A percentile compares a stretch with the other conserved stretches of the same genome.
phyloP scores from a whole-genome alignment of 805 yeast genomes.

The Hanseniaspora occidentalis region DNA sequence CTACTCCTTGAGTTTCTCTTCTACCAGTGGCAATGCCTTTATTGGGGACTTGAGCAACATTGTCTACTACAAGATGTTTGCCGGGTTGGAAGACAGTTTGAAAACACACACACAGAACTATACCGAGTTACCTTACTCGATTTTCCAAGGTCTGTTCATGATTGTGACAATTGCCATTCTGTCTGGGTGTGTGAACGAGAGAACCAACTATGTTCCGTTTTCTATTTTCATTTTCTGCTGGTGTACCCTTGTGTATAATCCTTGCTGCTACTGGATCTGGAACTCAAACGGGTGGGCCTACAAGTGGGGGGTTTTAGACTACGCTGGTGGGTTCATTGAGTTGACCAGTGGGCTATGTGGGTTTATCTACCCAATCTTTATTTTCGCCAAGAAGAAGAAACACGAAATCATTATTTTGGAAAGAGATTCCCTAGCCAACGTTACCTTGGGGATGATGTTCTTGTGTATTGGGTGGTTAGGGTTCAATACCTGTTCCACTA shows the following conservation, averaged over 20 bases:
- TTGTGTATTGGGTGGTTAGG: conserved; percentile 96
- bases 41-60: conserved; percentile 76
- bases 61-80: conserved; percentile 36
- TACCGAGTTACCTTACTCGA: conserved; percentile 78
- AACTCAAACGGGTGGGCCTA: conserved; percentile 87
- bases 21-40: conserved; percentile 68
- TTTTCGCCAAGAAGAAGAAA: conserved; percentile 55
- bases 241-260: conserved; percentile 89
- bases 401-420: background rate
- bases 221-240: conserved; percentile 73
- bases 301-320: conserved; percentile 85
- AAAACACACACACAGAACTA: conserved; percentile 23
- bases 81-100: conserved; percentile 19
- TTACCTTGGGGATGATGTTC: conserved; percentile 75
- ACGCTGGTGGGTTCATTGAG: conserved; percentile 97
- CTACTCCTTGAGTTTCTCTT: conserved; percentile 79
- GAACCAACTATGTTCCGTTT: conserved; percentile 81
- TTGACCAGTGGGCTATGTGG: conserved; percentile 87
- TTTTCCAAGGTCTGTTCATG: conserved; percentile 83
- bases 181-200: conserved; percentile 86
- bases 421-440: conserved; percentile 51
- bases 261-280: conserved; percentile 96
- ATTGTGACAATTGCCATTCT: conserved; percentile 86
- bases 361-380: conserved; percentile 66
- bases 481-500: conserved; percentile 84